Percentiles rank a stretch among this genome's conserved stretches.
phyloP scores from a whole-genome alignment of 345 rosid species.

The Gossypium mustelinum region DNA sequence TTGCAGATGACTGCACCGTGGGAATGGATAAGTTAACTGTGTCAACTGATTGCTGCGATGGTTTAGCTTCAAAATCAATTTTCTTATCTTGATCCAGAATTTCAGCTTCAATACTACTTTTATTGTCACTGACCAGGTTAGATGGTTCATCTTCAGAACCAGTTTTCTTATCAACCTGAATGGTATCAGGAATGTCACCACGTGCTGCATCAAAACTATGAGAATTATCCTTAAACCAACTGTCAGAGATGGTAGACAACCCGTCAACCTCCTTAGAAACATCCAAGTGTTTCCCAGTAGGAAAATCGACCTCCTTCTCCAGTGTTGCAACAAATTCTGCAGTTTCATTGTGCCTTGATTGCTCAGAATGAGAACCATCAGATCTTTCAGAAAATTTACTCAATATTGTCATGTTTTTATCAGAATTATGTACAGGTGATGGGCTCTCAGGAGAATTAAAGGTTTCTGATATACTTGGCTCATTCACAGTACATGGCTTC shows the following conservation, averaged over 20 bases:
- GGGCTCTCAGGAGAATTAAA: slow-evolving; percentile 24
- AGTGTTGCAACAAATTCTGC: slow-evolving; percentile 10
- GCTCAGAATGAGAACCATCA: slow-evolving; percentile 22
- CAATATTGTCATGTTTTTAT: slow-evolving; percentile 7
- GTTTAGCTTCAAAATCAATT: slow-evolving; percentile 21
- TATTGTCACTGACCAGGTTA: slow-evolving; percentile 16
- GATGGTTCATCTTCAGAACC: slow-evolving; percentile 13
- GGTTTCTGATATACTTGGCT: slow-evolving; percentile 25
- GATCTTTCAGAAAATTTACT: slow-evolving; percentile 25
- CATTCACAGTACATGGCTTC: slow-evolving; percentile 21
- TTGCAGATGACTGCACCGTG: slow-evolving; percentile 18
- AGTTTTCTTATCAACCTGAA: slow-evolving; percentile 16
- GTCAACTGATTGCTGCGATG: slow-evolving; percentile 23
- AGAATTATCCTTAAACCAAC: slow-evolving; percentile 23
- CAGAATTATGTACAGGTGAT: slow-evolving; percentile 21
- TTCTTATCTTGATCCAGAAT: slow-evolving; percentile 19
- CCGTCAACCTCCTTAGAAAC: slow-evolving; percentile 27
- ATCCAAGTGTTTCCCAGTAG: slow-evolving; percentile 24
- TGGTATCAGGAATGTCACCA: not conserved
- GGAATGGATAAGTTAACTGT: slow-evolving; percentile 25
- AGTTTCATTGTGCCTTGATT: slow-evolving; percentile 16
- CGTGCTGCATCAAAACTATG: slow-evolving; percentile 24
- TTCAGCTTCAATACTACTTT: slow-evolving; percentile 28
- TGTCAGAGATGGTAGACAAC: slow-evolving; percentile 29
- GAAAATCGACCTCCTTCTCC: slow-evolving; percentile 18